Conservation (phyloP, 2,329 filamentous ascomycete genomes). For the Alternaria brassicicola region DNA sequence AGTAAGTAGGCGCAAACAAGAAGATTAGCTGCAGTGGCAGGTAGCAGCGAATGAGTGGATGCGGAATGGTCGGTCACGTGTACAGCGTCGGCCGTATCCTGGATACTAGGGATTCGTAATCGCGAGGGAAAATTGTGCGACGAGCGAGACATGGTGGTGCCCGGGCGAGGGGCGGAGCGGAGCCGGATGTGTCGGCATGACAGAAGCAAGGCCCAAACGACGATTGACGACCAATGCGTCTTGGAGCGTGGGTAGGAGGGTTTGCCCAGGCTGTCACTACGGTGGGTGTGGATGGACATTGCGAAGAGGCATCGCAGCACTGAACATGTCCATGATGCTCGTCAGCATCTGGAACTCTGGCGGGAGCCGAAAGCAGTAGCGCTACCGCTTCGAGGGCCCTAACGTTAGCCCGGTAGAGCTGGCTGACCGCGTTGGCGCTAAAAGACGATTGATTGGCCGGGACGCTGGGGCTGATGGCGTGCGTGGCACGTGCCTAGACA, state of each 20-base stretch:
- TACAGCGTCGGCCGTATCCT: background rate
- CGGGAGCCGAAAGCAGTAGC: conserved; percentile 12
- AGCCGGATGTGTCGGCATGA: conserved; percentile 12
- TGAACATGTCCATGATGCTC: background rate
- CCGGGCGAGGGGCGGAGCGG: conserved; percentile 1
- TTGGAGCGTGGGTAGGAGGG: background rate
- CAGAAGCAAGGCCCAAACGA: conserved; percentile 2
- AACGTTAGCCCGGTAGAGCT: conserved; percentile 12
- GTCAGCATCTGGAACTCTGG: background rate
- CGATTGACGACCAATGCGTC: background rate
- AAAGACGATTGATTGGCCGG: conserved; percentile 5
- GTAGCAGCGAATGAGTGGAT: background rate
- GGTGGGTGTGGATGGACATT: no score
- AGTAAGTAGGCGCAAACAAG: background rate
- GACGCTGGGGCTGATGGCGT: conserved; percentile 8
- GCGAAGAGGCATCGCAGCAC: background rate
- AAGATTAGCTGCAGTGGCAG: background rate
- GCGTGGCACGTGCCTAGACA: background rate
- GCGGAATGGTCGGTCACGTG: background rate
- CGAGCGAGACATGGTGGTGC: background rate
- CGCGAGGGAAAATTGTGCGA: background rate
- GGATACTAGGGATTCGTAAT: no score
- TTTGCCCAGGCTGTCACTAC: background rate
- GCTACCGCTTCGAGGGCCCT: conserved; percentile 5
- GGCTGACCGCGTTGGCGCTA: conserved; percentile 8